Evolutionary conservation across 306 rosid species (phyloP).

Genomic region (Cucurbita pepo): DNA sequence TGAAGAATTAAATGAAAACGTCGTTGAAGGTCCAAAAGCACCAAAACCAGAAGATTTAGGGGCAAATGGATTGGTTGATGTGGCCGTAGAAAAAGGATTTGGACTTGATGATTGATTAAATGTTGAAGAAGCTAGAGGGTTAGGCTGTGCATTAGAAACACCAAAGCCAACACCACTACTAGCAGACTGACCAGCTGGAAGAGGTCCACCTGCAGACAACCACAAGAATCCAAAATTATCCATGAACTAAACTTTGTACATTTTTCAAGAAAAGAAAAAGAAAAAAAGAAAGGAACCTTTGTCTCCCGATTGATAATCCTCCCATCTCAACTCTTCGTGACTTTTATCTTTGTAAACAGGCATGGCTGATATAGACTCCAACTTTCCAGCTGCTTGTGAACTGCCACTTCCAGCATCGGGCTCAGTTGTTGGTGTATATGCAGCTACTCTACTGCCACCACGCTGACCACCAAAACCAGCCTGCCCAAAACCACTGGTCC

Average conservation of each 20-base stretch:
- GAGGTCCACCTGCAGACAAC: conserved; percentile 60
- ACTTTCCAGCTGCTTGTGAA: conserved; percentile 36
- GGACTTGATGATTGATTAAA: conserved; percentile 57
- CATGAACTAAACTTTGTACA: neutral
- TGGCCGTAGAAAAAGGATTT: conserved; percentile 40
- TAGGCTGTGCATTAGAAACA: conserved; percentile 38
- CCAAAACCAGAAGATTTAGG: conserved; percentile 41
- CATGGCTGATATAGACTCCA: conserved; percentile 96
- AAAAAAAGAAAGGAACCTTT: conserved; percentile 29
- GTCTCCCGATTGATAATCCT: conserved; percentile 86
- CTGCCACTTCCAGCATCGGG: conserved; percentile 40
- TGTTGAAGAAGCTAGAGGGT: conserved; percentile 30
- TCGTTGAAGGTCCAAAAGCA: conserved; percentile 36
- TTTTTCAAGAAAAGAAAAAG: neutral
- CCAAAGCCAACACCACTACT: conserved; percentile 35
- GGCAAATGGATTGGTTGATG: conserved; percentile 50
- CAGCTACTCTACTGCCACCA: conserved; percentile 69
- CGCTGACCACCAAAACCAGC: conserved; percentile 62
- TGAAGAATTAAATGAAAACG: conserved; percentile 49
- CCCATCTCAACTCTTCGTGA: conserved; percentile 97
- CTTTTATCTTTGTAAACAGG: conserved; percentile 73
- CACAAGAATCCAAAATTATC: neutral
- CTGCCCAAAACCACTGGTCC: conserved; percentile 51
- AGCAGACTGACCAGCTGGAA: conserved; percentile 41
- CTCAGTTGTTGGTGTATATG: conserved; percentile 60